Evolutionary conservation across 78 protist genomes (phyloP).

Genomic region (Protostelium mycophagum): DNA sequence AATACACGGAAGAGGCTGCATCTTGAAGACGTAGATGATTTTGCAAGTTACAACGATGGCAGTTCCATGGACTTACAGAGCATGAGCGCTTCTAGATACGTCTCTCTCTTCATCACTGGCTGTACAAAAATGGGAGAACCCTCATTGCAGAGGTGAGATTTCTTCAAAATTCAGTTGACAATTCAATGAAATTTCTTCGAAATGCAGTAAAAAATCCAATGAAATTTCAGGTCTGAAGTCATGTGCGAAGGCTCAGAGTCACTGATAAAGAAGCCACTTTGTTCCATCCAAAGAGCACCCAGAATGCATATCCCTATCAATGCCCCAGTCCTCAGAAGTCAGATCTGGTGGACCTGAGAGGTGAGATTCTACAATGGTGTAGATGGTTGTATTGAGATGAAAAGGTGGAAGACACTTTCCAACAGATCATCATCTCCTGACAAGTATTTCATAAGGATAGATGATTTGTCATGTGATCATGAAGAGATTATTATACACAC

Average conservation of each 20-base stretch:
- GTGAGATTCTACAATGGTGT: constrained; percentile 77
- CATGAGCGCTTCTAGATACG: background rate
- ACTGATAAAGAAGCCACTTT: constrained; percentile 74
- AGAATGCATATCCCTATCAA: constrained; percentile 55
- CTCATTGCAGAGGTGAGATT: constrained; percentile 34
- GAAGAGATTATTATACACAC: too few relatives aligned
- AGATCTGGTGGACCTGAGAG: constrained; percentile 66
- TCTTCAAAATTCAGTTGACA: too few relatives aligned
- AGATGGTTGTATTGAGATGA: too few relatives aligned
- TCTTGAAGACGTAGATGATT: constrained; percentile 91
- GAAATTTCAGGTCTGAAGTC: too few relatives aligned
- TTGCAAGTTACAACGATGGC: constrained; percentile 66
- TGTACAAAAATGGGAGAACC: constrained; percentile 86
- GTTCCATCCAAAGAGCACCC: constrained; percentile 49
- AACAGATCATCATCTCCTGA: constrained; percentile 13
- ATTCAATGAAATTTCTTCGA: too few relatives aligned
- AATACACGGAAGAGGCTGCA: constrained; percentile 42
- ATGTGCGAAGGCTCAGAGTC: constrained; percentile 76
- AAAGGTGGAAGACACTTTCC: constrained; percentile 59
- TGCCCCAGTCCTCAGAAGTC: constrained; percentile 8
- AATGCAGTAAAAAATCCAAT: too few relatives aligned
- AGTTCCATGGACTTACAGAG: constrained; percentile 15
- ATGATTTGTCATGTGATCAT: too few relatives aligned
- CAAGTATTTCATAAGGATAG: constrained; percentile 13
- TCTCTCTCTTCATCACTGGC: constrained; percentile 74